phyloP scores from a whole-genome alignment of 495 filamentous ascomycete species.

The Neurospora sp. region DNA sequence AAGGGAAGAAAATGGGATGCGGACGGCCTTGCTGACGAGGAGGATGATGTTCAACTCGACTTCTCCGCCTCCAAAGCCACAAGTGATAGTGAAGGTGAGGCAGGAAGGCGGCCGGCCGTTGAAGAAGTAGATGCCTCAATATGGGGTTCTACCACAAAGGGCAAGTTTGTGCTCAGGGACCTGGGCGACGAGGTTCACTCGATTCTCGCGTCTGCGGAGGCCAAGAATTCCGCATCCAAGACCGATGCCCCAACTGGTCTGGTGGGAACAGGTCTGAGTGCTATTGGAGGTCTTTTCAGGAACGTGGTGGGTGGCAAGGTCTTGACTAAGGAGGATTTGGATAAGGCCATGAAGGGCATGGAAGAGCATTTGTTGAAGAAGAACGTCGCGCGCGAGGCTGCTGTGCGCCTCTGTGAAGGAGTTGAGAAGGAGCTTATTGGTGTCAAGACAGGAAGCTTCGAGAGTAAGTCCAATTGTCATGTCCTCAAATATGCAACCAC shows the following conservation, averaged over 20 bases:
- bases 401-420: slow-evolving; percentile 79
- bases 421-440: slow-evolving; percentile 84
- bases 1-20: slow-evolving; percentile 85
- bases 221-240: slow-evolving; percentile 42
- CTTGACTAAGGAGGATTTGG: slow-evolving; percentile 74
- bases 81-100: slow-evolving; percentile 46
- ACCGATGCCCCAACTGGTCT: slow-evolving; percentile 44
- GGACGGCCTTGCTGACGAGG: slow-evolving; percentile 79
- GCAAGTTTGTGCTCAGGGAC: slow-evolving; percentile 89
- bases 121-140: slow-evolving; percentile 67
- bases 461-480: slow-evolving; percentile 43
- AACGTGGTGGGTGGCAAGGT: slow-evolving; percentile 92
- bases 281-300: slow-evolving; percentile 77
- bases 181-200: slow-evolving; percentile 87
- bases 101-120: slow-evolving; percentile 37
- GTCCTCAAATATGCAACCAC: background rate
- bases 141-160: slow-evolving; percentile 81
- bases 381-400: slow-evolving; percentile 93
- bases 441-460: slow-evolving; percentile 85
- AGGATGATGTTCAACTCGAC: slow-evolving; percentile 70
- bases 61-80: slow-evolving; percentile 55
- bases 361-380: slow-evolving; percentile 90
- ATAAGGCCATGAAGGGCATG: slow-evolving; percentile 90
- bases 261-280: slow-evolving; percentile 65
- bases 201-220: slow-evolving; percentile 64